phyloP scores from a whole-genome alignment of 2,329 filamentous ascomycete genomes.

The Fusarium sp. region DNA sequence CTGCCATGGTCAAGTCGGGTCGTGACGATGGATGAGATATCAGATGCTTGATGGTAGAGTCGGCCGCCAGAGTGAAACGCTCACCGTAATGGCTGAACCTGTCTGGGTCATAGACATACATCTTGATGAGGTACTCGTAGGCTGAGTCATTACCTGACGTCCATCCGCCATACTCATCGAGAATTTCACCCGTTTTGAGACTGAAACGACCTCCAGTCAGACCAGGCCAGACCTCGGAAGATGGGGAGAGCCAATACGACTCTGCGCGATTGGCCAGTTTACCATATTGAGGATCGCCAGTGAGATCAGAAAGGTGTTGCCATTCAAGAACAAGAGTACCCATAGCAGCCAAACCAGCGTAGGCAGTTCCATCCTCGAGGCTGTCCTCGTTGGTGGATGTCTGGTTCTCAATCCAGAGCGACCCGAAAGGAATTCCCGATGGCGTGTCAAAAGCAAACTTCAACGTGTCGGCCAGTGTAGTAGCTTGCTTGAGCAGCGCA shows the following conservation, averaged over 20 bases:
- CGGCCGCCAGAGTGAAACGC: conserved; percentile 64
- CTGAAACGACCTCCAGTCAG: conserved; percentile 12
- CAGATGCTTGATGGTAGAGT: conserved; percentile 38
- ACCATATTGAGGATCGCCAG: conserved; percentile 3
- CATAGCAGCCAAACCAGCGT: neutral
- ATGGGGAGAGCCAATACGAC: conserved; percentile 8
- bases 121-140: conserved; percentile 71
- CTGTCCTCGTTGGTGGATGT: neutral
- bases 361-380: neutral
- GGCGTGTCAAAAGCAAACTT: conserved; percentile 18
- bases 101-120: conserved; percentile 72
- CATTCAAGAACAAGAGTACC: conserved; percentile 16
- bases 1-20: conserved; percentile 70
- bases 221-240: conserved; percentile 17
- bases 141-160: conserved; percentile 68
- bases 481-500: conserved; percentile 63
- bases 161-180: conserved; percentile 55
- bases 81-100: conserved; percentile 46
- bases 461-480: conserved; percentile 69
- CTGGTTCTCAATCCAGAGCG: conserved; percentile 9
- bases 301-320: conserved; percentile 17
- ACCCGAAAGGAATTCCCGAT: neutral
- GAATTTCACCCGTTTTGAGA: conserved; percentile 39
- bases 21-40: conserved; percentile 72
- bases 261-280: conserved; percentile 6